These are phyloP conservation scores for Zizania latifolia DNA, from an alignment of 176 grass and related monocot species.

Conservation along the genomic window DNA sequence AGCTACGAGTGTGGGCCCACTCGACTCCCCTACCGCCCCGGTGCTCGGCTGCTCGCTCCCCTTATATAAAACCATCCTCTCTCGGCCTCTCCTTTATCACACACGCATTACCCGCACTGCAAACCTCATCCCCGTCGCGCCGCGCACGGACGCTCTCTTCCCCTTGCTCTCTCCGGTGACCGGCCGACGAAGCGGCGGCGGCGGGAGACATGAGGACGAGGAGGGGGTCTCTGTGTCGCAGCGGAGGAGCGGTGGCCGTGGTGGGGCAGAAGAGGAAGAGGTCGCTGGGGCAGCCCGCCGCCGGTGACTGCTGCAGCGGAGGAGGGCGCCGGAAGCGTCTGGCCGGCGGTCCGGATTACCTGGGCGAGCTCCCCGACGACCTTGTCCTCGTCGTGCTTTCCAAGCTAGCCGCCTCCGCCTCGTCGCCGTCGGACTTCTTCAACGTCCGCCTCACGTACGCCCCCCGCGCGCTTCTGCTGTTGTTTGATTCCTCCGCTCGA, in stretches of 20 bases:
- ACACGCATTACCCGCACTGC: not conserved
- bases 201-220: conserved; percentile 44
- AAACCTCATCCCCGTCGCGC: not conserved
- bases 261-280: conserved; percentile 15
- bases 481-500: not conserved
- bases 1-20: too few relatives aligned
- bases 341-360: conserved; percentile 16
- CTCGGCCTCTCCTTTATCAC: not conserved
- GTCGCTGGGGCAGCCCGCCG: not conserved
- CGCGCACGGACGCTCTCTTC: not conserved
- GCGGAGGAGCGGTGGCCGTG: not conserved
- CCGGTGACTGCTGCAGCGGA: not conserved
- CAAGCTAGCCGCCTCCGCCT: conserved; percentile 54
- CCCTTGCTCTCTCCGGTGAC: not conserved
- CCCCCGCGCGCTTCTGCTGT: not conserved
- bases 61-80: conserved; percentile 10
- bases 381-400: conserved; percentile 52
- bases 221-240: conserved; percentile 37
- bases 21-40: too few relatives aligned
- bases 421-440: conserved; percentile 52
- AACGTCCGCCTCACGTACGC: conserved; percentile 51
- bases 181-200: not conserved
- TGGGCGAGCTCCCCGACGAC: conserved; percentile 65
- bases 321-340: not conserved
- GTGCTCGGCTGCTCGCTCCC: too few relatives aligned